Base-by-base conservation (phyloP, 2,329 filamentous ascomycete genomes). In the Apiospora malaysiana region DNA sequence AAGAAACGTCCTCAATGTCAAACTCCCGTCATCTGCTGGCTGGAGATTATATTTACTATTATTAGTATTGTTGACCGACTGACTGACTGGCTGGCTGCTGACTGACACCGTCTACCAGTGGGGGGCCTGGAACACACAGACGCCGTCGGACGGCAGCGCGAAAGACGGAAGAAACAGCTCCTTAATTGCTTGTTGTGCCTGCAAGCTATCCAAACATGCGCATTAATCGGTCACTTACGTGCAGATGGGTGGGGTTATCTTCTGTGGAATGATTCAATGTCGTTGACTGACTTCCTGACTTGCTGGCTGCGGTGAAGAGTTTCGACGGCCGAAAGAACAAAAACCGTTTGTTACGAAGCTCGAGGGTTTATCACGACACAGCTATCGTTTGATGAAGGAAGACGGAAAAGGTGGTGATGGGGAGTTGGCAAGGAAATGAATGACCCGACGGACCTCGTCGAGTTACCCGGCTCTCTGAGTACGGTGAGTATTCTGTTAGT, bases 11-110 rank as follows among this genome's bases (percentile, higher is more conserved):
- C 56, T 40, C 51, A 59, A 18, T 27, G 51, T n/a, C 56, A 63
- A 32, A 59, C 27, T 37, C 51, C 56, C 56, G 56, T 63, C 56
- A 63, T 40, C 56, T 40, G 56, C 56, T 23, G 40, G 56, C 32
- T 40, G 10, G 56, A 63, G 56, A 63, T 40, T 40, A 4, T 37
- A n/a, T 63, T 63, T 59, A 37, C 51, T 40, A 63, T 63, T 63
- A 63, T 40, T 37, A 59, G 51, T 63, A 56, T 32, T 32, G 56
- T n/a, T 40, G 32, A 37, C 9, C 10, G 56, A 40, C 51, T 16
- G 23, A 5, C 40, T 9, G 40, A 16, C 40, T 42, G 40, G 25
- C 4, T n/a, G n/a, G n/a, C n/a, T n/a, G n/a, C 51, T 14, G n/a
- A 16, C 40, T 42, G 40, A 49, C 4, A 37, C 27, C 51, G 32